Percentiles rank a stretch among this genome's conserved stretches.
Evolutionary conservation across 495 filamentous ascomycete genomes (phyloP).

Genomic region (Durotheca rogersii): DNA sequence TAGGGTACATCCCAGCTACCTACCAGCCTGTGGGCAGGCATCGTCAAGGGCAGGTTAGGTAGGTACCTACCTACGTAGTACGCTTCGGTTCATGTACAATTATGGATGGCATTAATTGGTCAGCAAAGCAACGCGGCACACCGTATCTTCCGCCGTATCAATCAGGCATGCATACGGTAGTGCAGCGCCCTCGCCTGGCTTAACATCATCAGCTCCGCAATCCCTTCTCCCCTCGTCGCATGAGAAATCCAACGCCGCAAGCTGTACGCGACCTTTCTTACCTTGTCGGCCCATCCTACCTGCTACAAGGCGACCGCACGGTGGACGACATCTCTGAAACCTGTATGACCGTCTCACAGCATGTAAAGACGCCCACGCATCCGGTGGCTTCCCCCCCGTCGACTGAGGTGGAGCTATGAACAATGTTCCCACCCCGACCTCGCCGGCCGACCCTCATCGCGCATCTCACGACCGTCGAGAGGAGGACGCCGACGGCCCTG

Average conservation of each 20-base stretch:
- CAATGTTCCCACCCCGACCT: slow-evolving; percentile 63
- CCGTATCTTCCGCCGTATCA: not conserved
- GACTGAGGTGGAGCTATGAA: slow-evolving; percentile 61
- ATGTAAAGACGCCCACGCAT: slow-evolving; percentile 32
- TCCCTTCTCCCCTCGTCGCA: slow-evolving; percentile 11
- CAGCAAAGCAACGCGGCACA: not conserved
- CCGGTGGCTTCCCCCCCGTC: slow-evolving; percentile 34
- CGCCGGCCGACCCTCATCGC: slow-evolving; percentile 49
- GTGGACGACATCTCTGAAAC: slow-evolving; percentile 5
- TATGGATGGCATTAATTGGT: too few relatives aligned
- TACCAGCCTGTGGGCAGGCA: too few relatives aligned
- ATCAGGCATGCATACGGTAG: not conserved
- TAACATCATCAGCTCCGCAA: slow-evolving; percentile 7
- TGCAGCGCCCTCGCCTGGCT: not conserved
- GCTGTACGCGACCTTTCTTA: slow-evolving; percentile 5
- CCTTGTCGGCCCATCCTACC: slow-evolving; percentile 10
- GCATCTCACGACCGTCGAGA: slow-evolving; percentile 32
- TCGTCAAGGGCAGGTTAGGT: too few relatives aligned
- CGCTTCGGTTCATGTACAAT: too few relatives aligned
- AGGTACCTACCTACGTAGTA: not conserved
- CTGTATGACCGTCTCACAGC: slow-evolving; percentile 33
- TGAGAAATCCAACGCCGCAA: slow-evolving; percentile 16
- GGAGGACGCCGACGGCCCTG: slow-evolving; percentile 33
- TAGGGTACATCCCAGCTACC: too few relatives aligned
- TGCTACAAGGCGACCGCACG: slow-evolving; percentile 12